Evolutionary conservation across 2,329 filamentous ascomycete genomes (phyloP), one percentile per base, ranked within the genome.

Genomic region (Cladosporium sp.): DNA sequence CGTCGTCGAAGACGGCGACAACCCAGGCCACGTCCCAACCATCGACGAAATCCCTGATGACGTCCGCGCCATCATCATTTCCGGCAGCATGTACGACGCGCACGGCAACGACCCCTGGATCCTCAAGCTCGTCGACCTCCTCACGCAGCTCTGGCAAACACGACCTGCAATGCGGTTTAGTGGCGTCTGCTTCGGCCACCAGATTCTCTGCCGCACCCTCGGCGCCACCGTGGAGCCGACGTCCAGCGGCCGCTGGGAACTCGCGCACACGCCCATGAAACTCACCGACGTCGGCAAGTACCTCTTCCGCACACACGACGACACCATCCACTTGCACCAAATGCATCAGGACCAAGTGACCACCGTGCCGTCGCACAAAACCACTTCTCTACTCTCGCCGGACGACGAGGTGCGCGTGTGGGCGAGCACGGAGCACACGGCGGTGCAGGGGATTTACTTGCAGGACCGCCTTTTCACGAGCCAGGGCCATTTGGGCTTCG

Each of bases 91-190:
- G 67, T 82, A 81, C 70, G 81, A 83, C 67, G 81, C 81, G 5
- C 80, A 83, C 69, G 79, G 77, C 18, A 71, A 82, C 59, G 77
- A 81, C 53, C 67, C 72, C 32, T 83, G 81, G 81, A 79, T 83
- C 18, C 67, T 75, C 7, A 75, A 79, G 43, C 75, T 82, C 0
- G 71, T 81, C 23, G 65, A 76, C 0, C 76, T 86, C 13, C 75
- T 87, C 10, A 77, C 39, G 81, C 82, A 83, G 34, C 70, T 87
- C 4, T 88, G 84, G 84, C 72, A 74, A 7, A 73, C 77, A 5
- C 78, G 83, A 1, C 83, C 84, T 1, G 80, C 84, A 23, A 83
- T 86, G 56, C 81, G 81, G 36, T 81, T 82, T 68, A 75, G 78
- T 11, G 81, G 81, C 21, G 79, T 83, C 43, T 83, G 81, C 66